Conservation (phyloP, 352 stramenopile genomes). For the Phytophthora brassicae region DNA sequence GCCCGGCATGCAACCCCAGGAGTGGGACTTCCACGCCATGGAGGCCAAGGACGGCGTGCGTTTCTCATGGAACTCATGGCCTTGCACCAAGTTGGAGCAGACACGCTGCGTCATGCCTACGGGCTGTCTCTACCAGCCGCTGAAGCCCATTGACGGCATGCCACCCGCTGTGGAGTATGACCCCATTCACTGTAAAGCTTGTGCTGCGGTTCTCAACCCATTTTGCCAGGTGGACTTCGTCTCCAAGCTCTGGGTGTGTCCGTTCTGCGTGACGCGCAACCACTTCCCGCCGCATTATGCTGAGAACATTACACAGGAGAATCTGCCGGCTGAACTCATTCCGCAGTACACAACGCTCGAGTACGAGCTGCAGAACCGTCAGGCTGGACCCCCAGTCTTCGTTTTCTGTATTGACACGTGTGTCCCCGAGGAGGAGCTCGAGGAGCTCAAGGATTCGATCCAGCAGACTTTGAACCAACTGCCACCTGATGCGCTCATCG, state of each 20-base stretch:
- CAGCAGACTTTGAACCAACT: conserved; percentile 98
- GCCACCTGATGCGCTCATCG: conserved; percentile 96
- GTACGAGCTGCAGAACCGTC: conserved; percentile 96
- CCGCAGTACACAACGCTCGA: conserved; percentile 99
- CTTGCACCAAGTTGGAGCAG: conserved; percentile 96
- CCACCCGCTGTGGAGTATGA: conserved; percentile 96
- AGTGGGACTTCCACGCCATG: conserved; percentile 86
- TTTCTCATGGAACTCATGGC: conserved; percentile 99
- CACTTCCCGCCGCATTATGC: conserved; percentile 95
- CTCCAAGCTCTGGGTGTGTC: conserved; percentile 99
- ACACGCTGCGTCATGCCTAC: conserved; percentile 97
- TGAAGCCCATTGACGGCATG: conserved; percentile 97
- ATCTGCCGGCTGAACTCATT: conserved; percentile 98
- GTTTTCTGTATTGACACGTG: conserved; percentile 99
- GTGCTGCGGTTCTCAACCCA: conserved; percentile 97
- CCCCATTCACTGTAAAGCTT: conserved; percentile 98
- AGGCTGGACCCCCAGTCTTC: conserved; percentile 96
- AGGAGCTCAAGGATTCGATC: conserved; percentile 98
- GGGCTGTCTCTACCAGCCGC: conserved; percentile 93
- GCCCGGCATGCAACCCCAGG: conserved; percentile 72
- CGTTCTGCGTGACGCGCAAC: conserved; percentile 99
- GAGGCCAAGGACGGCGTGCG: conserved; percentile 93
- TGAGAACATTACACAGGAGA: conserved; percentile 98
- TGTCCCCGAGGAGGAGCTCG: conserved; percentile 95
- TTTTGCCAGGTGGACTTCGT: conserved; percentile 99